A percentile compares a stretch with the other conserved stretches of the same genome.
Conservation (phyloP, 208 protist genomes). For the Leishmania aethiopica region DNA sequence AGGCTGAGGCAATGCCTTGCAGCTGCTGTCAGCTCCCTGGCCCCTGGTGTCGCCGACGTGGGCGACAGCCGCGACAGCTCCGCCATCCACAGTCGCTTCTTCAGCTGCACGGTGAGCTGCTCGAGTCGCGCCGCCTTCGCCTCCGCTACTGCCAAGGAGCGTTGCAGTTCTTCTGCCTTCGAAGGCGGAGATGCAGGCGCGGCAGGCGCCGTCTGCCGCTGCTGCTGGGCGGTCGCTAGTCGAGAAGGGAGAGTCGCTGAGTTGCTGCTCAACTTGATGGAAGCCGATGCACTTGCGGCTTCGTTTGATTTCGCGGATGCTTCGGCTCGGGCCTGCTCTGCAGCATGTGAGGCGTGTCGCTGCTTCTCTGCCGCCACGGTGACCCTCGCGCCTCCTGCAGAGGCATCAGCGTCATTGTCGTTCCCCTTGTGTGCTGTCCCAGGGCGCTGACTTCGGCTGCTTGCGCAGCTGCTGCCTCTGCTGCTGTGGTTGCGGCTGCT, state of each 20-base stretch:
- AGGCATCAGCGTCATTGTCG: not conserved
- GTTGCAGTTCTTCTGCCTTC: slow-evolving; percentile 18
- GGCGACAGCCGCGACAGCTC: slow-evolving; percentile 21
- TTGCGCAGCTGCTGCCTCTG: slow-evolving; percentile 6
- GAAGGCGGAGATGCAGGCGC: slow-evolving; percentile 15
- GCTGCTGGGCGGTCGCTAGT: not conserved
- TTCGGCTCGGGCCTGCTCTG: not conserved
- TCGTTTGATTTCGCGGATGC: not conserved
- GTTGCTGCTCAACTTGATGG: not conserved
- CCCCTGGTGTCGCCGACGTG: not conserved
- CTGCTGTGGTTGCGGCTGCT: slow-evolving; percentile 10
- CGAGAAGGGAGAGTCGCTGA: not conserved
- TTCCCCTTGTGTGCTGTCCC: not conserved
- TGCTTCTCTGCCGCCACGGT: not conserved
- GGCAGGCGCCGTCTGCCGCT: slow-evolving; percentile 5
- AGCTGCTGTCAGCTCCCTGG: no score
- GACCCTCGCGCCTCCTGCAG: not conserved
- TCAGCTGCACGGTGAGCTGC: slow-evolving; percentile 45
- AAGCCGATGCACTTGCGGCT: not conserved
- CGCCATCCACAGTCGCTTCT: slow-evolving; percentile 51
- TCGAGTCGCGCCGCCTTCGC: slow-evolving; percentile 39
- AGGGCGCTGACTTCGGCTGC: not conserved
- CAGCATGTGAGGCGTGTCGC: not conserved
- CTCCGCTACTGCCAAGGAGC: slow-evolving; percentile 14
- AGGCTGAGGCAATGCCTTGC: not conserved